These are phyloP conservation scores for Penicillium frequentans DNA, from an alignment of 2,329 filamentous ascomycete species.

Conservation along the genomic window DNA sequence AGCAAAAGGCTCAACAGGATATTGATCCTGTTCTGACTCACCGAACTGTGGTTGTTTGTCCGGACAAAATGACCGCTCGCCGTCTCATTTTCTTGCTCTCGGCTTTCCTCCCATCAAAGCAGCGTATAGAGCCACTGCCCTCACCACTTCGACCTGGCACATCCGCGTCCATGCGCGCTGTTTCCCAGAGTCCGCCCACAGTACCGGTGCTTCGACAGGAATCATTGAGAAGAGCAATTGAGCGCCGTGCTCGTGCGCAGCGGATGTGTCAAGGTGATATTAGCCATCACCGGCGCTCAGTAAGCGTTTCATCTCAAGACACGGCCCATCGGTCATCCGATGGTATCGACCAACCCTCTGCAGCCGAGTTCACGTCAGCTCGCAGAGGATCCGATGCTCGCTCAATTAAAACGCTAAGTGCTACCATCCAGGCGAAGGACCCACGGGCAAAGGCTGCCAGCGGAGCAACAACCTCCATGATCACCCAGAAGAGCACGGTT, in stretches of 20 bases:
- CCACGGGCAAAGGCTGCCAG: slow-evolving; percentile 47
- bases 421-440: slow-evolving; percentile 50
- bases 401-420: slow-evolving; percentile 42
- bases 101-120: slow-evolving; percentile 56
- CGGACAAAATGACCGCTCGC: slow-evolving; percentile 60
- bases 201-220: slow-evolving; percentile 53
- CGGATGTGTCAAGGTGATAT: slow-evolving; percentile 39
- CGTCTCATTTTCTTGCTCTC: slow-evolving; percentile 59
- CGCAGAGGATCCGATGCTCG: slow-evolving; percentile 45
- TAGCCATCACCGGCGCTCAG: slow-evolving; percentile 38
- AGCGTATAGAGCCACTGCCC: slow-evolving; percentile 38
- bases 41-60: slow-evolving; percentile 58
- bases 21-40: slow-evolving; percentile 50
- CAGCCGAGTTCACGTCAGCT: slow-evolving; percentile 24
- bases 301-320: slow-evolving; percentile 47
- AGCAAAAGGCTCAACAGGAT: slow-evolving; percentile 50
- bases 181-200: slow-evolving; percentile 55
- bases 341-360: slow-evolving; percentile 29
- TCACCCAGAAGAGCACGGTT: slow-evolving; percentile 51
- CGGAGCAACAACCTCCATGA: slow-evolving; percentile 53
- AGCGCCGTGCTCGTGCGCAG: slow-evolving; percentile 51
- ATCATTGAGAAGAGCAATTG: slow-evolving; percentile 55
- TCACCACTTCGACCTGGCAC: slow-evolving; percentile 43
- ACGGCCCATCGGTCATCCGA: slow-evolving; percentile 37
- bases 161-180: slow-evolving; percentile 48